Base-by-base conservation (phyloP, 345 rosid genomes). In the Erodium maritimum region DNA sequence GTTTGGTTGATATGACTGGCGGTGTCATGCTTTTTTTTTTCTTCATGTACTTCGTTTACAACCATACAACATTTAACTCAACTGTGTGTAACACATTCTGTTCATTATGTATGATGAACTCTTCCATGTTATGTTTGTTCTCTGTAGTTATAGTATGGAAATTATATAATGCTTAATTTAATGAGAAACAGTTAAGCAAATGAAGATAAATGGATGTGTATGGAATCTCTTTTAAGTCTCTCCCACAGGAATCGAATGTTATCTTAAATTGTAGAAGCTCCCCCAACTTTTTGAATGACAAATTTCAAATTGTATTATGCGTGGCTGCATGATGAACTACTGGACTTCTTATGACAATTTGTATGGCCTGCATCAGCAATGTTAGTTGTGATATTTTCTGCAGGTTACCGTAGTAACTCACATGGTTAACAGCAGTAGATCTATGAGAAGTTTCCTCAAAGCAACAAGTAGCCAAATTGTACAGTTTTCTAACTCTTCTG, bases 371-470 rank as follows among this genome's bases (percentile, higher is more conserved):
- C 24, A 21, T 16, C 52, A 21, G 3, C 56, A 58, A 19, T 57
- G 50, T 50, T 51, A 10, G 21, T 7, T 59, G 21, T n/a, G 19
- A 21, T 37, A 18, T n/a, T 58, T 61, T 52, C 50, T 50, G 23
- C 77, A 93, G 95, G 84, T 89, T 34, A 61, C 70, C 60, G 70
- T 70, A 60, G 82, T 85, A 65, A 69, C 61, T 79, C 59, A 71
- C 48, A 86, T 93, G 94, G 80, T 77, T 54, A 75, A 66, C 63
- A 68, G 72, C 23, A 72, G 85, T 64, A 67, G 70, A 71, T 79
- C 91, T 37, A 73, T 91, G 82, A 80, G 94, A 68, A 77, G 86
- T 54, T 93, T 71, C 66, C 61, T 65, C 20, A 83, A 81, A 72
- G 80, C 71, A 21, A 55, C 64, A 58, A 67, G 57, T 56, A 80